Evolutionary conservation across 139 green algal species (phyloP).

Genomic region (Coelastrella sp.): DNA sequence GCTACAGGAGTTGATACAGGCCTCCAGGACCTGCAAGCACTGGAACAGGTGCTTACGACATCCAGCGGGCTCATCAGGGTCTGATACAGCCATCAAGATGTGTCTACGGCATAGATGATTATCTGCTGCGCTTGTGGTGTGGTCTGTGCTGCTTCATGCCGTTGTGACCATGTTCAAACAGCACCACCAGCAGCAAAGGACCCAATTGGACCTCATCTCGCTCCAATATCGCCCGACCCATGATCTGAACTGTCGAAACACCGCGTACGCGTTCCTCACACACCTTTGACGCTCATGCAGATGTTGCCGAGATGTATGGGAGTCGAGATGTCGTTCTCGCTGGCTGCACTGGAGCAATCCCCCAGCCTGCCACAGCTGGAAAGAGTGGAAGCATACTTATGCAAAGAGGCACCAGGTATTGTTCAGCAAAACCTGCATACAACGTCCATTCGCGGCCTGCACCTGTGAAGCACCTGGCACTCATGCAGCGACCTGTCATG

Average conservation of each 20-base stretch:
- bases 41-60: conserved; percentile 9
- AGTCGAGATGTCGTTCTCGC: neutral
- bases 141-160: too few relatives aligned
- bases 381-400: conserved; percentile 6
- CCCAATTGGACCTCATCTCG: too few relatives aligned
- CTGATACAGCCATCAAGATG: neutral
- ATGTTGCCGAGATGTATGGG: conserved; percentile 6
- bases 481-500: too few relatives aligned
- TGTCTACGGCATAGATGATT: neutral
- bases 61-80: neutral
- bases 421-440: too few relatives aligned
- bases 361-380: neutral
- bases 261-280: neutral
- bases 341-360: conserved; percentile 12
- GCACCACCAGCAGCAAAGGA: too few relatives aligned
- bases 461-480: too few relatives aligned
- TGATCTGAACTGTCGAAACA: neutral
- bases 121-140: neutral
- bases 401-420: conserved; percentile 12
- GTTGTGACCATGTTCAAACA: too few relatives aligned
- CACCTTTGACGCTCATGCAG: neutral
- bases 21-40: conserved; percentile 9
- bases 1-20: neutral
- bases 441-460: too few relatives aligned
- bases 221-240: too few relatives aligned